phyloP scores from a whole-genome alignment of 1,139 yeast species.

The Suhomyces maxii region DNA sequence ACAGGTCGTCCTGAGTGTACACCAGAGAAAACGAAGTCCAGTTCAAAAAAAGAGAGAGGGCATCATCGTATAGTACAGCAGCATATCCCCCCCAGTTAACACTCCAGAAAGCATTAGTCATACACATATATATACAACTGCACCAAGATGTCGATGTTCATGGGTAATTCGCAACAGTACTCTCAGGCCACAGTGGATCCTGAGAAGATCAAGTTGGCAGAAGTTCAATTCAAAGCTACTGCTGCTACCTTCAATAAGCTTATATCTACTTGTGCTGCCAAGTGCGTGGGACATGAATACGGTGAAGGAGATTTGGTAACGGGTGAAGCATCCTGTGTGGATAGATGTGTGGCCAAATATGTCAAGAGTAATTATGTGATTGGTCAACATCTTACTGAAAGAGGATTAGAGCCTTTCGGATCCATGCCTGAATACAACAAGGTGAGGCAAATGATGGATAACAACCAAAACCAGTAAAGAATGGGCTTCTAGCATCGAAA shows the following conservation, averaged over 20 bases:
- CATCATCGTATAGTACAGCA: too few species aligned
- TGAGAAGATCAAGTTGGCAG: constrained; percentile 68
- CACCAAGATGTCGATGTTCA: constrained; percentile 60
- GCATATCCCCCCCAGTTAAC: too few species aligned
- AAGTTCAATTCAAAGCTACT: constrained; percentile 74
- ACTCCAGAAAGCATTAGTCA: too few species aligned
- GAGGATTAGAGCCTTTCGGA: constrained; percentile 31
- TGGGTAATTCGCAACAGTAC: constrained; percentile 48
- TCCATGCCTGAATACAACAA: constrained; percentile 44
- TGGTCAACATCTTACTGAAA: constrained; percentile 47
- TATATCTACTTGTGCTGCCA: constrained; percentile 56
- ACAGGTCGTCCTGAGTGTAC: too few species aligned
- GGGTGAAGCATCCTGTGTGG: constrained; percentile 75
- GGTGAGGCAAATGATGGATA: constrained; percentile 17
- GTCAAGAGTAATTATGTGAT: constrained; percentile 62
- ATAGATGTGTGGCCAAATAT: constrained; percentile 76
- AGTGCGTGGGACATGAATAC: constrained; percentile 73
- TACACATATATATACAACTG: neutral
- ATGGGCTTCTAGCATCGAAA: too few species aligned
- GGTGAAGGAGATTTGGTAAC: constrained; percentile 79
- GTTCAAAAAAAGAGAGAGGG: too few species aligned
- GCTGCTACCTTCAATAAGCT: constrained; percentile 63
- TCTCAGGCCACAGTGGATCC: constrained; percentile 54
- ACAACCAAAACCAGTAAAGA: neutral
- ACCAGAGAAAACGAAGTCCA: too few species aligned